phyloP scores from a whole-genome alignment of 768 basidiomycete genomes.

The Xerocomellus intermedius region DNA sequence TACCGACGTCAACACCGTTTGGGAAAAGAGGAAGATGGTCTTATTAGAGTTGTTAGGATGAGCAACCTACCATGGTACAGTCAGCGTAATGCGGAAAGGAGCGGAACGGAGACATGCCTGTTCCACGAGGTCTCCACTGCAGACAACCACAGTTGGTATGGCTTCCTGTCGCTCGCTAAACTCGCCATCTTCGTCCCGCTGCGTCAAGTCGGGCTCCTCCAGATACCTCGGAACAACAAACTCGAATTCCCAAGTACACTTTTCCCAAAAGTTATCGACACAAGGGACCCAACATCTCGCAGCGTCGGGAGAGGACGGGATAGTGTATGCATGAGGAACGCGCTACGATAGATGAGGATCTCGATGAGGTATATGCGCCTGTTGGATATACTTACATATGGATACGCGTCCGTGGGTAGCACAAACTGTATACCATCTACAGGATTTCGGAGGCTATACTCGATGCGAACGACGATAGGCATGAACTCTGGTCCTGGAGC shows the following conservation, averaged over 20 bases:
- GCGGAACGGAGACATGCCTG: conserved; percentile 54
- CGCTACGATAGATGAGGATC: conserved; percentile 49
- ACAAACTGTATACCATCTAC: conserved; percentile 86
- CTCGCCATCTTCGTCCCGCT: conserved; percentile 42
- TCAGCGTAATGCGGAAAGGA: conserved; percentile 3
- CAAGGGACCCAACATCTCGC: conserved; percentile 99
- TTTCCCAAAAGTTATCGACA: conserved; percentile 91
- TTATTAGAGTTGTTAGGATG: conserved; percentile 94
- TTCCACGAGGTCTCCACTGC: conserved; percentile 93
- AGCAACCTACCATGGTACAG: conserved; percentile 56
- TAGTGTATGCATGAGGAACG: conserved; percentile 91
- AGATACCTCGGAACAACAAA: conserved; percentile 87
- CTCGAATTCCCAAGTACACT: conserved; percentile 98
- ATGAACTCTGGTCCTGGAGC: conserved; percentile 60
- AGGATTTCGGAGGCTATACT: conserved; percentile 80
- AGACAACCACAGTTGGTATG: conserved; percentile 82
- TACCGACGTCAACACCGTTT: conserved; percentile 83
- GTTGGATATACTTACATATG: conserved; percentile 60
- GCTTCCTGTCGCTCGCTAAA: conserved; percentile 52
- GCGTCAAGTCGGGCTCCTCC: conserved; percentile 47
- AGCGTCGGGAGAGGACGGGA: conserved; percentile 81
- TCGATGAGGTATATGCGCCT: not conserved
- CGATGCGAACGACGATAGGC: conserved; percentile 72
- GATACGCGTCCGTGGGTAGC: conserved; percentile 75
- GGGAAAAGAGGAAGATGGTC: conserved; percentile 91